A percentile compares a stretch with the other conserved stretches of the same genome.
phyloP scores from a whole-genome alignment of 2,329 filamentous ascomycete genomes.

The Aspergillus unguis region DNA sequence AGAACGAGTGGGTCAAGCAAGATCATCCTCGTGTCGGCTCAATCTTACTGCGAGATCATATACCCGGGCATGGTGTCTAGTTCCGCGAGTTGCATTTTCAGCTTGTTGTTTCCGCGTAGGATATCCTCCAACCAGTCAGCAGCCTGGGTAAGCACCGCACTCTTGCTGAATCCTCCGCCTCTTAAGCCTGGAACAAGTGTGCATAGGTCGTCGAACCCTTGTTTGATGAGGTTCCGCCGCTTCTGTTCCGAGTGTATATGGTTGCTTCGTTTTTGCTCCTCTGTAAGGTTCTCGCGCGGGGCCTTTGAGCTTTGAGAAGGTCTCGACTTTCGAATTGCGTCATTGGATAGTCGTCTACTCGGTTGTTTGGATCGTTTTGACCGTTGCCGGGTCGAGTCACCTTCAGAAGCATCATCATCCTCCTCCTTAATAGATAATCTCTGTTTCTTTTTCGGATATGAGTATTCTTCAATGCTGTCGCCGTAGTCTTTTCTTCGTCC shows the following conservation, averaged over 20 bases:
- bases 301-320: constrained; percentile 29
- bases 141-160: constrained; percentile 70
- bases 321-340: constrained; percentile 37
- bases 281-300: constrained; percentile 61
- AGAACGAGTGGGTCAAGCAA: not conserved
- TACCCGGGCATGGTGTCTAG: constrained; percentile 40
- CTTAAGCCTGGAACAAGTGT: constrained; percentile 71
- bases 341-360: constrained; percentile 31
- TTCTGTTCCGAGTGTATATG: constrained; percentile 88
- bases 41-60: constrained; percentile 34
- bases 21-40: constrained; percentile 22
- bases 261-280: constrained; percentile 79
- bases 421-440: constrained; percentile 39
- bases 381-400: constrained; percentile 33
- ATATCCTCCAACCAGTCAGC: constrained; percentile 76
- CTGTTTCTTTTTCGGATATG: constrained; percentile 33
- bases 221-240: constrained; percentile 73
- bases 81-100: constrained; percentile 54
- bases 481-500: constrained; percentile 15
- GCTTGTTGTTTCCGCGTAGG: constrained; percentile 62
- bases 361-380: constrained; percentile 52
- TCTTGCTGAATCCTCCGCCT: constrained; percentile 77
- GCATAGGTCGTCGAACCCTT: constrained; percentile 77
- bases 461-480: constrained; percentile 21
- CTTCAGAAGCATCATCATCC: constrained; percentile 35